These are phyloP conservation scores for Penicillium sp. DNA, from an alignment of 2,329 filamentous ascomycete genomes.

Conservation along the genomic window DNA sequence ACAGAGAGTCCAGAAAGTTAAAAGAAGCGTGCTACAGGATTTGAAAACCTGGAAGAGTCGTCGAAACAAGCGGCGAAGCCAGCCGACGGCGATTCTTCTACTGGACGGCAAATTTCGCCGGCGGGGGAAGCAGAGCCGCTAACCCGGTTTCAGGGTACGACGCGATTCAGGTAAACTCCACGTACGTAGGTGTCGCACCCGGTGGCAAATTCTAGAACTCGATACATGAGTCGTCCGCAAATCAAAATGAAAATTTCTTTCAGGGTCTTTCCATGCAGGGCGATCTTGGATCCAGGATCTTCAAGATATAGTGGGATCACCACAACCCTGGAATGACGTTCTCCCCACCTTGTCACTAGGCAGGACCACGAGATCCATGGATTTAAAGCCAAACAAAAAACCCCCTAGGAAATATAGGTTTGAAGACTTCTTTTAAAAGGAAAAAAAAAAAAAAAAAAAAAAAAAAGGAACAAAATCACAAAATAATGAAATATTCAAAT, in stretches of 20 bases:
- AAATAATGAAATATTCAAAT: too few relatives aligned
- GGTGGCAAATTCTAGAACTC: background rate
- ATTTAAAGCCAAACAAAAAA: too few relatives aligned
- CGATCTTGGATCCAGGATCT: background rate
- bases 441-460: background rate
- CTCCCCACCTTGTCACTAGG: background rate
- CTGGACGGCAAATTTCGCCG: slow-evolving; percentile 18
- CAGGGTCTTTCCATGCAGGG: background rate
- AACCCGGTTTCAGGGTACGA: slow-evolving; percentile 4
- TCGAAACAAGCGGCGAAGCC: background rate
- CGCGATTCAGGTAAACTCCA: background rate
- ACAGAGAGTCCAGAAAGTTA: background rate
- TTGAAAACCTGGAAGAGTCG: background rate
- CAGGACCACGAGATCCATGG: too few relatives aligned
- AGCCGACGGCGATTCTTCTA: background rate
- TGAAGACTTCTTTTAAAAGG: too few relatives aligned
- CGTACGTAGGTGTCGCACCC: background rate
- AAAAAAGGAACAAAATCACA: too few relatives aligned
- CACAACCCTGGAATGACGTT: background rate
- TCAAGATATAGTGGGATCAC: too few relatives aligned
- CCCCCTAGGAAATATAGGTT: too few relatives aligned
- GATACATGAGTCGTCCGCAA: background rate
- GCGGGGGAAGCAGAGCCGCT: slow-evolving; percentile 13
- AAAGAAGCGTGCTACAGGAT: background rate
- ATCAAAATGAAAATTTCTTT: background rate